Evolutionary conservation across 2,329 filamentous ascomycete species (phyloP), one percentile per base, ranked within the genome.

Genomic region (Trichoderma sp.): DNA sequence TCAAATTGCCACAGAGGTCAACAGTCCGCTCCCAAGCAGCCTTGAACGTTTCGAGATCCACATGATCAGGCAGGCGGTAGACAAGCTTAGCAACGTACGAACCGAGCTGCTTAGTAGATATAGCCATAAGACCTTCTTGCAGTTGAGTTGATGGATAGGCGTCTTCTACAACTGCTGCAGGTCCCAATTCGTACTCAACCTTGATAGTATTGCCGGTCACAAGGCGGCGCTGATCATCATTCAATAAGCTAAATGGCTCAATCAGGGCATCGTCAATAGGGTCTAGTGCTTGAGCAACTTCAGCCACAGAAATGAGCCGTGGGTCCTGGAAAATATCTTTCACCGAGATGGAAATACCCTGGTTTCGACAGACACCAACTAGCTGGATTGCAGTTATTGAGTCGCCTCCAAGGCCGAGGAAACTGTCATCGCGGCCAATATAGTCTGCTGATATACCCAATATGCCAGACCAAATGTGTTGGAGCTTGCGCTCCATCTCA

Each of bases 111-210:
- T 76, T 73, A 28, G 70, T 72, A 3, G 79, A 75, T 2, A 81
- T 70, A 0, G 79, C 76, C 56, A 83, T 75, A 4, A 82, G 75
- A 1, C 78, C 79, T 68, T 80, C 79, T 58, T 83, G 81, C 3
- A 82, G 73, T 4, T 77, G 73, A 3, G 79, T 78, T 71, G 79
- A 80, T 1, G 80, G 81, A 55, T 79, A 82, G 3, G 54, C 58
- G 14, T 70, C 68, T 46, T 69, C 60, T 76, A 71, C 43, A 10
- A 46, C 13, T 5, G 51, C 39, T 34, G 46, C 30, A 28, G 7
- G 2, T 7, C 39, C 21, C 7, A 69, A 7, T 14, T 24, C 2
- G 24, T 34, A 59, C 14, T 59, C 13, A 3, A 13, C 7, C 16
- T 5, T 59, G 4, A 26, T 3, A 13, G 6, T 32, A 4, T 32